Evolutionary conservation across 2,329 filamentous ascomycete species (phyloP).

Genomic region (Cadophora sp.): DNA sequence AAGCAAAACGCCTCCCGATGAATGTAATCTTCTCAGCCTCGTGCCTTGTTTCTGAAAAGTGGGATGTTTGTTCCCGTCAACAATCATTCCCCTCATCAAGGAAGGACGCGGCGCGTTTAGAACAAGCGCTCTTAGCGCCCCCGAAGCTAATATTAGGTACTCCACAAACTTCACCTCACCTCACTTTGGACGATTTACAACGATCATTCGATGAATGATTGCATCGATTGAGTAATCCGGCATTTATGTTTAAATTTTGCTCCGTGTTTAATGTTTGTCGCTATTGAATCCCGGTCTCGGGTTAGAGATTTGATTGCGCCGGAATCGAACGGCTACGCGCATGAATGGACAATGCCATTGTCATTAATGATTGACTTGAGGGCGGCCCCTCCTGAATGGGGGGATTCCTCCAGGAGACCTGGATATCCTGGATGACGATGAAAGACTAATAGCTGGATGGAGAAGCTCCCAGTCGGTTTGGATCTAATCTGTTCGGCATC

Average conservation of each 20-base stretch:
- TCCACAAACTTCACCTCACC: no score
- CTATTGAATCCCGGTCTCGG: not conserved
- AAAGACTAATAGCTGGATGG: no score
- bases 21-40: slow-evolving; percentile 23
- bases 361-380: not conserved
- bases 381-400: not conserved
- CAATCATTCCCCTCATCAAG: not conserved
- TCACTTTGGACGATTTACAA: no score
- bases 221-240: no score
- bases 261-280: not conserved
- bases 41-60: slow-evolving; percentile 6
- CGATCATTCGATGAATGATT: no score
- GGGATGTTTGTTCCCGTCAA: slow-evolving; percentile 9
- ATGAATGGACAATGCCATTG: slow-evolving; percentile 34
- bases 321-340: slow-evolving; percentile 26
- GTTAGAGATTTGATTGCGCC: not conserved
- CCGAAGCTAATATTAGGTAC: not conserved
- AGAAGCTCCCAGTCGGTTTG: no score
- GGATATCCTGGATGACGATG: no score
- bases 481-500: no score
- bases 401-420: not conserved
- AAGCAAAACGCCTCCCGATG: no score
- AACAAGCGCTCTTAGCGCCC: slow-evolving; percentile 9
- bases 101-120: slow-evolving; percentile 21
- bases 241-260: not conserved